Conservation (phyloP, 371 early-diverging fungal species). For the Syncephalastrum sp. region DNA sequence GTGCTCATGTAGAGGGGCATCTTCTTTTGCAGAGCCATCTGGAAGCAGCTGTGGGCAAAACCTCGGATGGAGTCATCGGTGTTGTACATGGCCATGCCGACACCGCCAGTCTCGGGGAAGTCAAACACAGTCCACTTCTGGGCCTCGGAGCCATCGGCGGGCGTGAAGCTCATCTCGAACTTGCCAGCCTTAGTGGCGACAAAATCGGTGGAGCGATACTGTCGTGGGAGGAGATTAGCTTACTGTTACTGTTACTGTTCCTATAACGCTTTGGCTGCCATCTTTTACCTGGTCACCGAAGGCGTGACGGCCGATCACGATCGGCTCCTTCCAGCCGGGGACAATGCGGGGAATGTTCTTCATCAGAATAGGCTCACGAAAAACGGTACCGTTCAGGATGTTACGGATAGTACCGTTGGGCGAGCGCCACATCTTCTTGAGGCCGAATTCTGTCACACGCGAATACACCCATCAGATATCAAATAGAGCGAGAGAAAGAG, state of each 20-base stretch:
- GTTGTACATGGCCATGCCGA: conserved; percentile 95
- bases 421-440: conserved; percentile 95
- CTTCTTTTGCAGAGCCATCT: conserved; percentile 81
- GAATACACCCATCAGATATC: too few relatives aligned
- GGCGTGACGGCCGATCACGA: conserved; percentile 92
- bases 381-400: conserved; percentile 92
- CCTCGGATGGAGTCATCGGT: conserved; percentile 83
- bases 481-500: too few relatives aligned
- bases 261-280: too few relatives aligned
- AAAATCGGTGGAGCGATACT: conserved; percentile 90
- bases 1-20: conserved; percentile 91
- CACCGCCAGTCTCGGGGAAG: conserved; percentile 73
- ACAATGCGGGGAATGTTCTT: conserved; percentile 87
- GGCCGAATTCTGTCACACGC: conserved; percentile 69
- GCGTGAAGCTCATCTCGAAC: conserved; percentile 86
- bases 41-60: conserved; percentile 91
- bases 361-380: conserved; percentile 93
- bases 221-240: not conserved
- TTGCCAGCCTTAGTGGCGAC: conserved; percentile 79
- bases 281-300: conserved; percentile 83
- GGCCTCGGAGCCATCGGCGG: conserved; percentile 70
- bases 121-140: conserved; percentile 68
- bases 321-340: conserved; percentile 92
- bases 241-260: too few relatives aligned
- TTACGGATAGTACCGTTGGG: conserved; percentile 96